A percentile compares a stretch with the other conserved stretches of the same genome.
These are phyloP conservation scores for Solanum chiquidenum DNA, from an alignment of 257 asterid genomes.

Conservation along the genomic window DNA sequence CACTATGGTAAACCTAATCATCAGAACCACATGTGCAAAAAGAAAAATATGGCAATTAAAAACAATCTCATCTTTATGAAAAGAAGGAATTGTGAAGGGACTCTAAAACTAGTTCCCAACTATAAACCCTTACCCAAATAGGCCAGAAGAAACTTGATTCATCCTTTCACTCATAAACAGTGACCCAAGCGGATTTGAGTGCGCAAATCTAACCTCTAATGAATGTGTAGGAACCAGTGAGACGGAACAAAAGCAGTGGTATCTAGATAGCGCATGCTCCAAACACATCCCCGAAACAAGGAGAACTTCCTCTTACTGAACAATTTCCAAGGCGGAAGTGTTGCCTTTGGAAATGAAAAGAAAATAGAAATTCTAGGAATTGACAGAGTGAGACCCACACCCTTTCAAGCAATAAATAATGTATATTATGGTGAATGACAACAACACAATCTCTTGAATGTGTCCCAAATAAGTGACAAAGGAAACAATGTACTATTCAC, in stretches of 20 bases:
- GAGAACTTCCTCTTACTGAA: neutral
- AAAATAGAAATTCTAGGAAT: neutral
- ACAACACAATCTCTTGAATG: too few species aligned
- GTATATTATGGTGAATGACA: neutral
- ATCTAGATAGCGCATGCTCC: neutral
- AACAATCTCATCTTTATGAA: neutral
- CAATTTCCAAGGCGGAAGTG: neutral
- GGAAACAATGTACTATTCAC: neutral
- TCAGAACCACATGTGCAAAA: neutral
- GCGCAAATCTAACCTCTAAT: neutral
- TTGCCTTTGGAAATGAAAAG: neutral
- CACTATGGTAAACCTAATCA: neutral
- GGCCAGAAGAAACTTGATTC: neutral
- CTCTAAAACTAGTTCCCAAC: neutral
- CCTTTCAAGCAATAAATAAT: neutral
- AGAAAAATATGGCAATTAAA: neutral
- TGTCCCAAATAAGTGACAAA: neutral
- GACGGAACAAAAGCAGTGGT: neutral
- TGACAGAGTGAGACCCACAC: neutral
- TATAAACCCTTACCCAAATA: neutral
- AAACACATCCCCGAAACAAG: too few species aligned
- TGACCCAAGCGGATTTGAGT: neutral
- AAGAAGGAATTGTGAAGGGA: neutral
- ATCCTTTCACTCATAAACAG: neutral
- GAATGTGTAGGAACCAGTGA: too few species aligned